phyloP scores from a whole-genome alignment of 768 basidiomycete species.

The Phlegmacium glaucopus region DNA sequence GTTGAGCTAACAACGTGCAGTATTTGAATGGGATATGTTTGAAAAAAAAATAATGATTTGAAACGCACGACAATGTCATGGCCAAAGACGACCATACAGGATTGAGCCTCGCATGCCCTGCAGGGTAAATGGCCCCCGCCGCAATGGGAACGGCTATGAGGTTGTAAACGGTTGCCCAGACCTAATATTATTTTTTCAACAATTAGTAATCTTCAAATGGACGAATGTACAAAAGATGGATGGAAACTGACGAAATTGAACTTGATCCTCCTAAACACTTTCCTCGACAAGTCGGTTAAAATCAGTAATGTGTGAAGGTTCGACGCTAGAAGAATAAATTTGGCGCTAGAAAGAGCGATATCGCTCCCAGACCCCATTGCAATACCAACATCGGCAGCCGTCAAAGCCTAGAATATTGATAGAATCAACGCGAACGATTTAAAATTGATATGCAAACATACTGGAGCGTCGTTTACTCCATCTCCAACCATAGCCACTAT shows the following conservation, averaged over 20 bases:
- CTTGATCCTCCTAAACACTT: conserved; percentile 65
- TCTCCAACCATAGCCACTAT: conserved; percentile 61
- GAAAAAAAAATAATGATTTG: background rate
- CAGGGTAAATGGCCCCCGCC: conserved; percentile 74
- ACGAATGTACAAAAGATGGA: too few relatives aligned
- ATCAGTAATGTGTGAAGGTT: conserved; percentile 58
- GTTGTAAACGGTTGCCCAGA: conserved; percentile 72
- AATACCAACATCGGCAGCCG: conserved; percentile 56
- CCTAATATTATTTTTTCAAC: conserved; percentile 30
- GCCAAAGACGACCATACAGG: conserved; percentile 82
- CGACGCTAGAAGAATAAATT: conserved; percentile 75
- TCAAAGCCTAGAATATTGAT: conserved; percentile 38
- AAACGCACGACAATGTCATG: conserved; percentile 71
- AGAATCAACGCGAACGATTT: background rate
- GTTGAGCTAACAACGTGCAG: conserved; percentile 45
- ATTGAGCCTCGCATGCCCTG: conserved; percentile 57
- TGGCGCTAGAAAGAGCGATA: conserved; percentile 73
- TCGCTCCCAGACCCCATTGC: conserved; percentile 72
- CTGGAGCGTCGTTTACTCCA: conserved; percentile 62
- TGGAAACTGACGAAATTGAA: conserved; percentile 72
- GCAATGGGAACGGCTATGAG: conserved; percentile 68
- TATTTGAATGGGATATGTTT: background rate
- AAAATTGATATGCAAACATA: conserved; percentile 14
- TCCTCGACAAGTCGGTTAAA: conserved; percentile 58
- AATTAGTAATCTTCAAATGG: background rate